phyloP scores from a whole-genome alignment of 2,329 filamentous ascomycete species.

The Apiospora hydei region DNA sequence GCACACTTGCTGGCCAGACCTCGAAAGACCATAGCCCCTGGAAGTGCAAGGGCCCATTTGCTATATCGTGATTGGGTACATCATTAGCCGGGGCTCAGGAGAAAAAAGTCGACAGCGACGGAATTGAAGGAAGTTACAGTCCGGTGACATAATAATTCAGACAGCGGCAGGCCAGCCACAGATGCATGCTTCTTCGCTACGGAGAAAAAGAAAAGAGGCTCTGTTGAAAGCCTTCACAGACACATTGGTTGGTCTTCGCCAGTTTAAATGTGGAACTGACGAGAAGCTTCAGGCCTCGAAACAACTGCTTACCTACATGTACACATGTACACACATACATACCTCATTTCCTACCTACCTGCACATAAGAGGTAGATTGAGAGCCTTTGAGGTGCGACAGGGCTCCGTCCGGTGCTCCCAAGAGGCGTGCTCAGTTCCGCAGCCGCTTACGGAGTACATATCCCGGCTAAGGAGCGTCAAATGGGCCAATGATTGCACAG shows the following conservation, averaged over 20 bases:
- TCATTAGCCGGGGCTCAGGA: background rate
- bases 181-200: background rate
- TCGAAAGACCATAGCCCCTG: conserved; percentile 11
- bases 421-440: background rate
- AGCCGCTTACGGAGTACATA: background rate
- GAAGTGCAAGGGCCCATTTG: conserved; percentile 7
- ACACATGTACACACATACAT: background rate
- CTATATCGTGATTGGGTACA: background rate
- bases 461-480: background rate
- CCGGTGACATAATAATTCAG: background rate
- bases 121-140: background rate
- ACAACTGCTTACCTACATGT: background rate
- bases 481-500: background rate
- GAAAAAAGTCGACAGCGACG: background rate
- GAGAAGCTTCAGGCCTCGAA: background rate
- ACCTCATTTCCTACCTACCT: too few relatives aligned
- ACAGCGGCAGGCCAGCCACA: background rate
- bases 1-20: conserved; percentile 17
- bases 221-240: background rate
- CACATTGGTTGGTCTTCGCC: background rate
- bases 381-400: background rate
- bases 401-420: background rate
- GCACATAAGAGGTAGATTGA: background rate
- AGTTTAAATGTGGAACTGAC: background rate
- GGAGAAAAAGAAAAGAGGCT: background rate